A percentile compares a stretch with the other conserved stretches of the same genome.
These are phyloP conservation scores for Pichia scutulata DNA, from an alignment of 805 yeast species.

Conservation along the genomic window DNA sequence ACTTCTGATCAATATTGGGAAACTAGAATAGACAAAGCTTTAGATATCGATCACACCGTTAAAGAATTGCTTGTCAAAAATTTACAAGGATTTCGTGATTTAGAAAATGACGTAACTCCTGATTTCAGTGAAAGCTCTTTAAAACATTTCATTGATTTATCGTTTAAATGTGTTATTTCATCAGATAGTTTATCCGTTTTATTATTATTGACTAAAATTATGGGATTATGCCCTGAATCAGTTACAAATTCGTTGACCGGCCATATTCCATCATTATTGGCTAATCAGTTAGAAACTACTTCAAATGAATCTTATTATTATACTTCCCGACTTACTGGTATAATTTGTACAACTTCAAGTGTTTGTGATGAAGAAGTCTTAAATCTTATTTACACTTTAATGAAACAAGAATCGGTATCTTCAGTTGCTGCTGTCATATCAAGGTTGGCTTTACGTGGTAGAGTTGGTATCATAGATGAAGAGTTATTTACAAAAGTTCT, in stretches of 20 bases:
- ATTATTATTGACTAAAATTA: slow-evolving; percentile 16
- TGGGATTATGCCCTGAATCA: slow-evolving; percentile 19
- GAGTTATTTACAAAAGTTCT: slow-evolving; percentile 11
- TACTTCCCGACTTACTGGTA: slow-evolving; percentile 22
- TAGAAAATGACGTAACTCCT: slow-evolving; percentile 11
- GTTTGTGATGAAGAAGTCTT: slow-evolving; percentile 12
- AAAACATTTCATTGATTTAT: slow-evolving; percentile 24
- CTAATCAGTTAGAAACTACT: slow-evolving; percentile 12
- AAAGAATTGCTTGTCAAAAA: slow-evolving; percentile 22
- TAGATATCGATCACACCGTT: slow-evolving; percentile 53
- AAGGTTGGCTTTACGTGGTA: slow-evolving; percentile 32
- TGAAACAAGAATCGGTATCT: slow-evolving; percentile 15
- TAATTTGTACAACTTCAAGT: slow-evolving; percentile 32
- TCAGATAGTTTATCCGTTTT: slow-evolving; percentile 8
- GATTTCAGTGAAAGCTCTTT: slow-evolving; percentile 9
- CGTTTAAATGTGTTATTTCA: slow-evolving; percentile 23
- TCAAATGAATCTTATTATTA: slow-evolving; percentile 20
- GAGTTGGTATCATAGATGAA: slow-evolving; percentile 16
- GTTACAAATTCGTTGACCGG: slow-evolving; percentile 12
- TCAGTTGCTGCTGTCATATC: slow-evolving; percentile 40
- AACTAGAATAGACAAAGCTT: slow-evolving; percentile 57
- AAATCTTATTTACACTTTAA: slow-evolving; percentile 6
- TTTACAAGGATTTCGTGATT: slow-evolving; percentile 11
- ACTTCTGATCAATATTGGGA: slow-evolving; percentile 71
- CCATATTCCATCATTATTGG: slow-evolving; percentile 12